Conservation (phyloP, 2,329 filamentous ascomycete genomes). For the Verticillium tricorpus region DNA sequence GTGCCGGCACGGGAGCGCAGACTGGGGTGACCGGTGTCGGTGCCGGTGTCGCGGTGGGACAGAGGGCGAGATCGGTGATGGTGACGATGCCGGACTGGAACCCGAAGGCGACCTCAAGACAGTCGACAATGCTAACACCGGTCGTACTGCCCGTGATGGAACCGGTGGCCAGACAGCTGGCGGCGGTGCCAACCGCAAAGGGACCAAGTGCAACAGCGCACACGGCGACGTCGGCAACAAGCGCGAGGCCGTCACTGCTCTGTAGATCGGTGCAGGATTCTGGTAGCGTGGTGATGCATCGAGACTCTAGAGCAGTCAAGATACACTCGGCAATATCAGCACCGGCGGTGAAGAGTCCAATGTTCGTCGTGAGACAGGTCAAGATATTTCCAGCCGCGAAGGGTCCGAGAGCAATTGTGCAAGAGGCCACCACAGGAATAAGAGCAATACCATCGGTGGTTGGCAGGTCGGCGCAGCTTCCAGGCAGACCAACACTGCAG, state of each 20-base stretch:
- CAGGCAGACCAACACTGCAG: slow-evolving; percentile 3
- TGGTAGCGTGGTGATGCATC: slow-evolving; percentile 7
- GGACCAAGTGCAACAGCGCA: slow-evolving; percentile 1
- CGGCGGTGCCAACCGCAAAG: background rate
- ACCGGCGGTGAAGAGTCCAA: slow-evolving; percentile 5
- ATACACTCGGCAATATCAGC: slow-evolving; percentile 9
- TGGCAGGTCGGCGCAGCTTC: slow-evolving; percentile 7
- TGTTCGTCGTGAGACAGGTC: slow-evolving; percentile 3
- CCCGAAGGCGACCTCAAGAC: background rate
- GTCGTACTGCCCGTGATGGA: background rate
- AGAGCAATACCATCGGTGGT: slow-evolving; percentile 7
- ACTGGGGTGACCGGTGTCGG: background rate
- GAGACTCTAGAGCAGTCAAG: slow-evolving; percentile 3
- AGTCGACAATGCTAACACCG: background rate
- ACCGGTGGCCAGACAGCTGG: background rate
- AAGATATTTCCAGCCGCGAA: slow-evolving; percentile 3
- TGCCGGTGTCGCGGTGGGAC: background rate
- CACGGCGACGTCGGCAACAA: background rate
- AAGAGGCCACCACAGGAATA: slow-evolving; percentile 6
- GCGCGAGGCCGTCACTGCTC: background rate
- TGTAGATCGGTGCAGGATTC: background rate
- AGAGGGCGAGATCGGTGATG: background rate
- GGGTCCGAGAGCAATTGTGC: slow-evolving; percentile 10
- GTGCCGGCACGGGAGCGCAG: background rate
- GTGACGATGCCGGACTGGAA: background rate